phyloP scores from a whole-genome alignment of 1,284 basidiomycete genomes.

The Stereum hirsutum region DNA sequence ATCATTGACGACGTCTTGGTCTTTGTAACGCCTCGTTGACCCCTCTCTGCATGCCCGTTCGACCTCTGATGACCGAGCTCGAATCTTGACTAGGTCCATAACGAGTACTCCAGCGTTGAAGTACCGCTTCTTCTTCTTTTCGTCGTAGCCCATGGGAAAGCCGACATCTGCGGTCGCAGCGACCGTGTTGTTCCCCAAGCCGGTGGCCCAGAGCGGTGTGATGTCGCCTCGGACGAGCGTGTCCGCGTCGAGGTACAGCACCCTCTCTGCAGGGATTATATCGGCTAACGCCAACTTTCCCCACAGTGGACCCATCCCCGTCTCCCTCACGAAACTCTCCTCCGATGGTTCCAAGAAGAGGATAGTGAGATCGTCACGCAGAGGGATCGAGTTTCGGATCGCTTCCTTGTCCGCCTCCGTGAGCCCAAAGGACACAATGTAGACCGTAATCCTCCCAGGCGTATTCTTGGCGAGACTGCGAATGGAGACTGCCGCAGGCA shows the following conservation, averaged over 20 bases:
- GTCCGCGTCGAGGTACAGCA: conserved; percentile 47
- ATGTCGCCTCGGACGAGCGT: conserved; percentile 34
- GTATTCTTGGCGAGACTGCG: conserved; percentile 30
- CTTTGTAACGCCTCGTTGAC: conserved; percentile 24
- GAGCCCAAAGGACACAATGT: conserved; percentile 39
- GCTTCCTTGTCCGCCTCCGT: conserved; percentile 24
- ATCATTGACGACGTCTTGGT: conserved; percentile 45
- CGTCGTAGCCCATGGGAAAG: conserved; percentile 34
- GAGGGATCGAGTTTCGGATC: conserved; percentile 23
- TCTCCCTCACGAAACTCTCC: conserved; percentile 18
- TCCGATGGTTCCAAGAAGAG: conserved; percentile 30
- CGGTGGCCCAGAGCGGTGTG: conserved; percentile 32
- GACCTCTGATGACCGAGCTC: conserved; percentile 20
- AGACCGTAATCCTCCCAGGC: conserved; percentile 33
- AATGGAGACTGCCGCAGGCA: conserved; percentile 40
- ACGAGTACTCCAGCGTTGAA: conserved; percentile 52
- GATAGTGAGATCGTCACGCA: conserved; percentile 24
- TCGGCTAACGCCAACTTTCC: conserved; percentile 40
- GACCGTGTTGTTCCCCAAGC: conserved; percentile 30
- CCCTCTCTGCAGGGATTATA: conserved; percentile 37
- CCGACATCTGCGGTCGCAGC: conserved; percentile 43
- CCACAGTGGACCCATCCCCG: conserved; percentile 33
- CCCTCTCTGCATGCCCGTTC: conserved; percentile 17
- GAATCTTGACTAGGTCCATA: conserved; percentile 33
- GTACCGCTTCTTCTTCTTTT: conserved; percentile 24